Percentiles rank a stretch among this genome's conserved stretches.
These are phyloP conservation scores for Ophiocordyceps unilateralis DNA, from an alignment of 2,329 filamentous ascomycete species.

Conservation along the genomic window DNA sequence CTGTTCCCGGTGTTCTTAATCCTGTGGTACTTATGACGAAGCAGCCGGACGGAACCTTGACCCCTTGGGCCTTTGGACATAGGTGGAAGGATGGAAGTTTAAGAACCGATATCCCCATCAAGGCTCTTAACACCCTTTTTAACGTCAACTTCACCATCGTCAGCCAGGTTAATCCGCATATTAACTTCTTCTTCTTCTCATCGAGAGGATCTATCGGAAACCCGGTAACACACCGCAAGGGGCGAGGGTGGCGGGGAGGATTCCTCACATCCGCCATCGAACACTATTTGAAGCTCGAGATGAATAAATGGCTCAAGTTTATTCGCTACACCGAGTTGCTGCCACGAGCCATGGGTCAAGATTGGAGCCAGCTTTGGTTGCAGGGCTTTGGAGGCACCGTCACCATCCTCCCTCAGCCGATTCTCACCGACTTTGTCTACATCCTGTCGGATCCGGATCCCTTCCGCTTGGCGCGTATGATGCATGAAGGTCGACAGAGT, in stretches of 20 bases:
- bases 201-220: conserved; percentile 81
- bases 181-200: conserved; percentile 74
- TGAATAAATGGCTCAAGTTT: conserved; percentile 92
- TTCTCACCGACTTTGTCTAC: conserved; percentile 62
- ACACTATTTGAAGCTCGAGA: conserved; percentile 88
- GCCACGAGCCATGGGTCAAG: conserved; percentile 76
- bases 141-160: conserved; percentile 97
- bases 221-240: conserved; percentile 88
- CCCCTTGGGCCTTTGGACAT: conserved; percentile 90
- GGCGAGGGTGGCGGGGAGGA: conserved; percentile 87
- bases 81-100: conserved; percentile 98
- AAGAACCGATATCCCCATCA: conserved; percentile 87
- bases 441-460: conserved; percentile 74
- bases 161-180: conserved; percentile 81
- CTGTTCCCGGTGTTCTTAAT: conserved; percentile 89
- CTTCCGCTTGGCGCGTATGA: conserved; percentile 65
- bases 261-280: conserved; percentile 86
- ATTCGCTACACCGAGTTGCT: conserved; percentile 82
- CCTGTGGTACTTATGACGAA: conserved; percentile 91
- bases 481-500: conserved; percentile 76
- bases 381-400: conserved; percentile 90
- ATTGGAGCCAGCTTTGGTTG: conserved; percentile 94
- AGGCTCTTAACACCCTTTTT: conserved; percentile 87
- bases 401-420: conserved; percentile 84
- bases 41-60: conserved; percentile 55